Conservation (phyloP, 306 rosid genomes). For the Vachellia pachyceras region DNA sequence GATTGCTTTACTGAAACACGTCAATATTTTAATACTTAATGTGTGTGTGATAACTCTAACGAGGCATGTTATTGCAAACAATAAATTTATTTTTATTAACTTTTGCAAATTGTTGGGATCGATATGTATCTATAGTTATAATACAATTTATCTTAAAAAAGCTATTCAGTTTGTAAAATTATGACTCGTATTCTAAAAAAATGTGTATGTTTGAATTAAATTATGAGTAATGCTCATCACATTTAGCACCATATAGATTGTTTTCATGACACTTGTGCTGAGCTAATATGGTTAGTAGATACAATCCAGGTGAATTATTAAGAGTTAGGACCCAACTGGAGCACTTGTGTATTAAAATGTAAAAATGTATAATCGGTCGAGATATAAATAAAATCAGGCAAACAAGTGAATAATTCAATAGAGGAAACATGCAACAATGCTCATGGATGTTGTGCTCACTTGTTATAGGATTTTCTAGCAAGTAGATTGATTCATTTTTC, state of each 20-base stretch:
- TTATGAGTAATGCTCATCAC: no score
- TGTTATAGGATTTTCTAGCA: no score
- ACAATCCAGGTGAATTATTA: no score
- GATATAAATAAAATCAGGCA: background rate
- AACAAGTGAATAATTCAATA: no score
- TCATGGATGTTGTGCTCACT: no score
- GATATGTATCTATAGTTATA: background rate
- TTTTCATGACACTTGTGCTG: no score
- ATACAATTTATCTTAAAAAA: background rate
- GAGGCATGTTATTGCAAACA: background rate
- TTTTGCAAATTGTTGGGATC: background rate
- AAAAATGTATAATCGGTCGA: background rate
- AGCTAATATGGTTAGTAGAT: no score
- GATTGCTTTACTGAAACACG: background rate
- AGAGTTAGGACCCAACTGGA: background rate
- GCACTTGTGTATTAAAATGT: background rate
- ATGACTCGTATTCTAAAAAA: no score
- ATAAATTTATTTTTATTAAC: background rate
- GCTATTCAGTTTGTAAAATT: background rate
- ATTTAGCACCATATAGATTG: no score
- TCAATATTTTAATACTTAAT: background rate
- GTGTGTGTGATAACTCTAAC: background rate
- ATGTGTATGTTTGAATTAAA: no score
- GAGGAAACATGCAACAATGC: no score
- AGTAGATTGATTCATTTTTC: no score